Percentiles rank a stretch among this genome's conserved stretches.
These are phyloP conservation scores for Rhododendron henanense DNA, from an alignment of 148 eudicot genomes.

Conservation along the genomic window DNA sequence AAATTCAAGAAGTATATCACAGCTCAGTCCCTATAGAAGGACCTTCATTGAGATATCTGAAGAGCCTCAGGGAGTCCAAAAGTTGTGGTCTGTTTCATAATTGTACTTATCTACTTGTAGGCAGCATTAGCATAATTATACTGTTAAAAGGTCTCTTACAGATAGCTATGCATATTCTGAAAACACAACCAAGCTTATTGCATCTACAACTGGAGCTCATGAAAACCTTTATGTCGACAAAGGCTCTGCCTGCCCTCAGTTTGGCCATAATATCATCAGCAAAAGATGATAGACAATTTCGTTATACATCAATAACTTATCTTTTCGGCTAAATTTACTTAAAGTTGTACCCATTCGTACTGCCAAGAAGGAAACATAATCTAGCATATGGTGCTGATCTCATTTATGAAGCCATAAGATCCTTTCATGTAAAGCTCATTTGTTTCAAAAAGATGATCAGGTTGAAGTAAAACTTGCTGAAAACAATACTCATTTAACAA, in stretches of 20 bases:
- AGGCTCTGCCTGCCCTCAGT: background rate
- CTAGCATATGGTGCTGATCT: background rate
- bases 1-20: background rate
- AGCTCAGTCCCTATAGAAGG: background rate
- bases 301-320: background rate
- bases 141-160: background rate
- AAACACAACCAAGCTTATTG: background rate
- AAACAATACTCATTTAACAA: background rate
- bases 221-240: background rate
- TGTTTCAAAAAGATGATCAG: background rate
- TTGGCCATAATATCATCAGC: background rate
- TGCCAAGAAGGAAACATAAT: background rate
- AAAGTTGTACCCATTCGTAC: background rate
- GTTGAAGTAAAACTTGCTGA: background rate
- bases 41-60: background rate
- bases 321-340: background rate
- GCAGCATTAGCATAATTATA: background rate
- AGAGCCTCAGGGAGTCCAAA: constrained; percentile 1
- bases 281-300: background rate
- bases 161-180: background rate
- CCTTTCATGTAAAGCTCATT: background rate
- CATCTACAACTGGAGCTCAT: background rate
- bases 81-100: background rate
- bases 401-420: background rate
- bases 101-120: background rate